Evolutionary conservation across 2,329 filamentous ascomycete genomes (phyloP), one percentile per base, ranked within the genome.

Genomic region (Fusarium acutatum): DNA sequence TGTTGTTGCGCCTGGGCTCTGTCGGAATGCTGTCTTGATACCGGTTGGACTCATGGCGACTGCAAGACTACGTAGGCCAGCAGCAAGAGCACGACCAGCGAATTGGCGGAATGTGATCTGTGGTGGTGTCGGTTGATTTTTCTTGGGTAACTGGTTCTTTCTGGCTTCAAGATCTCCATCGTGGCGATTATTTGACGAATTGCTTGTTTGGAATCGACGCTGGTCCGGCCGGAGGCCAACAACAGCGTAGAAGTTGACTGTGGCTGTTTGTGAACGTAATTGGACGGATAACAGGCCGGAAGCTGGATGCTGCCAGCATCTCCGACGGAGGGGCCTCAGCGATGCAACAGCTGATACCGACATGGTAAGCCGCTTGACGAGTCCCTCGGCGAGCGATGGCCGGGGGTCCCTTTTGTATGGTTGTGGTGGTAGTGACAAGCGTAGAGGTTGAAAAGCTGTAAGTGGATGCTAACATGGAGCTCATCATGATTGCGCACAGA

Each of bases 31-130:
- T 38, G 78, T 77, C 40, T 77, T 79, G 24, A 84, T 79, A 22
- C 81, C 81, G 40, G 78, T 80, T 30, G 81, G 81, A 38, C 80
- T 84, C 62, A 82, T 35, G 6, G 81, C 79, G 28, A 80, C 75
- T 11, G 70, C 74, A 18, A 82, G 73, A 62, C 83, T 84, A 34
- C 81, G 79, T 49, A 84, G 68, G 38, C 80, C 80, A 46, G 77
- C 80, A 18, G 76, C 78, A 13, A 83, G 77, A 10, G 80, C 78
- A 15, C 79, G 79, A 18, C 73, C 69, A 7, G 75, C 76, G 37
- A 79, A 79, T 57, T 76, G 75, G 46, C 77, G 77, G 50, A 83
- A 82, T 6, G 80, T 82, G 30, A 83, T 76, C 46, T 69, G 77
- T 18, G 68, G 77, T 34, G 75, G 75, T 17, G 60, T 44, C 12